phyloP scores from a whole-genome alignment of 805 yeast species.

The Ogataea zsoltii region DNA sequence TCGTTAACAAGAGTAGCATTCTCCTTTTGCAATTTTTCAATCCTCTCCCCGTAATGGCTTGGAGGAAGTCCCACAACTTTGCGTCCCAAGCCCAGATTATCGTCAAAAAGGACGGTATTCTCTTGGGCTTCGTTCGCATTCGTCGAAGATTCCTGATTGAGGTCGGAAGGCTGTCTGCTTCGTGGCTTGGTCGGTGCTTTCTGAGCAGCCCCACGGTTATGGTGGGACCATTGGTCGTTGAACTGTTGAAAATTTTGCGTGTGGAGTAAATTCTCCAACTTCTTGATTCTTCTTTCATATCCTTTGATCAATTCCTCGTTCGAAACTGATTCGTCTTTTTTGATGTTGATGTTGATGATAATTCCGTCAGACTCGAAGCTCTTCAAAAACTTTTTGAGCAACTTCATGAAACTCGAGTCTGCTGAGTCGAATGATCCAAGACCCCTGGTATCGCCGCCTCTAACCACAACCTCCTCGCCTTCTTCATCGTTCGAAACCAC shows the following conservation, averaged over 20 bases:
- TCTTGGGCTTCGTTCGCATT: slow-evolving; percentile 7
- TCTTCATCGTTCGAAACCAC: slow-evolving; percentile 15
- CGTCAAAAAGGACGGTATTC: slow-evolving; percentile 22
- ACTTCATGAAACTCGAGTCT: slow-evolving; percentile 37
- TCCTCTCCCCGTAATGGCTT: slow-evolving; percentile 28
- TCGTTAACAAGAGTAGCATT: slow-evolving; percentile 24
- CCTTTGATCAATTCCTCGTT: slow-evolving; percentile 51
- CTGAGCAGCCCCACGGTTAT: slow-evolving; percentile 4
- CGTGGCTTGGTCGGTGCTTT: slow-evolving; percentile 7
- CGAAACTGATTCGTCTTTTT: slow-evolving; percentile 28
- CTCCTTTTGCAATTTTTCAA: slow-evolving; percentile 24
- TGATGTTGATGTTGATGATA: slow-evolving; percentile 33
- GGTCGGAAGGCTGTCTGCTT: slow-evolving; percentile 12
- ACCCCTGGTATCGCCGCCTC: slow-evolving; percentile 26
- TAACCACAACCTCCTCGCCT: slow-evolving; percentile 25
- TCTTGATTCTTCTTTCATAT: slow-evolving; percentile 69
- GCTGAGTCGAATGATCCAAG: slow-evolving; percentile 33
- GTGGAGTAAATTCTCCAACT: slow-evolving; percentile 75
- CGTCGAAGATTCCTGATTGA: background rate
- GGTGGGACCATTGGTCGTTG: slow-evolving; percentile 38
- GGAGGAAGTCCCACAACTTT: slow-evolving; percentile 31
- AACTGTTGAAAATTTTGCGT: slow-evolving; percentile 65
- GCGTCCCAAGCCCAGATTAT: slow-evolving; percentile 22
- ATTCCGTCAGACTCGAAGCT: slow-evolving; percentile 43
- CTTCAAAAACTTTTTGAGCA: slow-evolving; percentile 46